phyloP scores from a whole-genome alignment of 345 rosid genomes.

The Citrus glauca region DNA sequence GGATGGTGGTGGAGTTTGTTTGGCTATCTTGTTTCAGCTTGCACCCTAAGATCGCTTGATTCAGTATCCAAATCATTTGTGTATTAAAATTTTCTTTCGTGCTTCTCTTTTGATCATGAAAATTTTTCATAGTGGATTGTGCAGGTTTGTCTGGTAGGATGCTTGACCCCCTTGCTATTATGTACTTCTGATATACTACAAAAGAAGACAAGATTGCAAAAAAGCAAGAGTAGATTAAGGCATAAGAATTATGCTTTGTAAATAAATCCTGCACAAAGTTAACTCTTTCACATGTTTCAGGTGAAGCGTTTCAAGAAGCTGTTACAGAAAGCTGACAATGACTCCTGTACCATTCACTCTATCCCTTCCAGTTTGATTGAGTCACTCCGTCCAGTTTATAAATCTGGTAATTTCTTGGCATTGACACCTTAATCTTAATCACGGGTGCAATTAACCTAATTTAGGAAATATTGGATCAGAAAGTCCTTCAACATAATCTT shows the following conservation, averaged over 20 bases:
- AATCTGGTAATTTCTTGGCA: slow-evolving; percentile 54
- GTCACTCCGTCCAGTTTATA: slow-evolving; percentile 39
- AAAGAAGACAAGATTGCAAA: not conserved
- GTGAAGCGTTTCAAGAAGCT: slow-evolving; percentile 71
- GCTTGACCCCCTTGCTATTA: not conserved
- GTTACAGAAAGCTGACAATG: slow-evolving; percentile 64
- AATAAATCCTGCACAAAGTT: not conserved
- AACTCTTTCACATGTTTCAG: slow-evolving; percentile 39
- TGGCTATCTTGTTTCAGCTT: not conserved
- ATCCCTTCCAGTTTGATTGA: slow-evolving; percentile 49
- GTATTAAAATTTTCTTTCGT: not conserved
- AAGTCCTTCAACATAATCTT: not conserved
- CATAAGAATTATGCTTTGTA: not conserved
- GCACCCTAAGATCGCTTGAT: not conserved
- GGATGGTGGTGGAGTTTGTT: not conserved
- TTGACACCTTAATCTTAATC: not conserved
- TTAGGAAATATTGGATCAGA: not conserved
- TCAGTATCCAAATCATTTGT: not conserved
- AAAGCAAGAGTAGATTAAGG: not conserved
- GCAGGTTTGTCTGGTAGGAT: not conserved
- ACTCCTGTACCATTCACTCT: slow-evolving; percentile 52
- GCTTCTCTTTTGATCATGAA: not conserved
- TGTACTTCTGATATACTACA: not conserved
- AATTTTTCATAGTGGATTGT: not conserved
- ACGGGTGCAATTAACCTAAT: not conserved